Base-by-base conservation (phyloP, 306 rosid genomes). In the Quercus agrifolia region DNA sequence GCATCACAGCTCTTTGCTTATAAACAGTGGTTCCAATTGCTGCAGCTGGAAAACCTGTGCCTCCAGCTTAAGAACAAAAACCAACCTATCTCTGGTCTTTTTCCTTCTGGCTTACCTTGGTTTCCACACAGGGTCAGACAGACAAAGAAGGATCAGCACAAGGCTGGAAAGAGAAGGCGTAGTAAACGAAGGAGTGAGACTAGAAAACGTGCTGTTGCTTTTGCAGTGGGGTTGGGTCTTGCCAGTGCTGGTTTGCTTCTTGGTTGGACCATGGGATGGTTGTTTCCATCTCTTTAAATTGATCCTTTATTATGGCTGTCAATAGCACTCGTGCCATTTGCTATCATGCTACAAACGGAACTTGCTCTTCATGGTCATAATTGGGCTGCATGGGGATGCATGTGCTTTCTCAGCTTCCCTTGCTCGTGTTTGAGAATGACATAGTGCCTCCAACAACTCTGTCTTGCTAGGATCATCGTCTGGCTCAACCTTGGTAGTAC, bases 251-350 rank as follows among this genome's bases (percentile, higher is more conserved):
- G 97, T 77, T 86, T 94, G 88, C 90, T 94, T 81, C 96, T 94
- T 69, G 98, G 98, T 69, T 94, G 94, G 98, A 94, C 96, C 21
- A 88, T 87, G 90, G 97, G 98, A 46, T 94, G 94, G 91, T 84
- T 92, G 94, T 86, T 92, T 84, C 97, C 96, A 0, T 33, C 83
- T 17, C 52, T 74, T 73, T 91, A 78, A 77, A 70, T 28, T 57
- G 11, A 70, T 56, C 73, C 74, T 79, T 74, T 76, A 27, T 76
- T 59, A 21, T 55, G 72, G 66, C 20, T 55, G 44, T 70, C 70
- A 49, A 72, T 79, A 19, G 3, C 15, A 19, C 17, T 18, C 11
- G 5, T 66, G 49, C 71, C 33, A 13, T 66, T 3, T 2, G 18
- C 18, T 5, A 63, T 28, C 20, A 66, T 66, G 51, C 49, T 28